Percentiles rank a stretch among this genome's conserved stretches.
Evolutionary conservation across 129 eudicot species (phyloP).

Genomic region (Tagetes erecta): DNA sequence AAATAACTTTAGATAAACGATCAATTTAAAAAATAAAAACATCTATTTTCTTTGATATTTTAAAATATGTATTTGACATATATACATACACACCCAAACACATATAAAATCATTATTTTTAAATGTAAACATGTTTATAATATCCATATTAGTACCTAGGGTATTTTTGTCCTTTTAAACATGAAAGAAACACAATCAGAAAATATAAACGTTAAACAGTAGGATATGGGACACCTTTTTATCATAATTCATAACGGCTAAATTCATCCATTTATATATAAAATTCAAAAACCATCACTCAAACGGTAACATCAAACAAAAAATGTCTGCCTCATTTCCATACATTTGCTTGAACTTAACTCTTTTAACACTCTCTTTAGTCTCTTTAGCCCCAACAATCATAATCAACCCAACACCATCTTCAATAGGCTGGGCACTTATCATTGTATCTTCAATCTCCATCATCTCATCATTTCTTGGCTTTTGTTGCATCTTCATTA

Average conservation of each 20-base stretch:
- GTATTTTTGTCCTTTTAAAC: no score
- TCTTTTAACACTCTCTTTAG: conserved; percentile 53
- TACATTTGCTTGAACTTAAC: conserved; percentile 48
- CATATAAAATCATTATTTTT: no score
- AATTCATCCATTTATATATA: background rate
- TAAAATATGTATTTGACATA: no score
- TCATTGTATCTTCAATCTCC: conserved; percentile 53
- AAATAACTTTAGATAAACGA: no score
- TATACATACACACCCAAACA: no score
- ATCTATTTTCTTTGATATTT: no score
- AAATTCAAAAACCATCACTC: conserved; percentile 32
- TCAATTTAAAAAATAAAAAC: no score
- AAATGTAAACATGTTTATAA: no score
- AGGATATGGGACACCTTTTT: background rate
- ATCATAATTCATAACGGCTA: conserved; percentile 12
- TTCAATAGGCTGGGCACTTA: conserved; percentile 56
- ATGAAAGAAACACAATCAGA: conserved; percentile 1
- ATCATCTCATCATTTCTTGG: conserved; percentile 59
- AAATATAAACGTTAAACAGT: conserved; percentile 6
- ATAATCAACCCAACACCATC: conserved; percentile 64
- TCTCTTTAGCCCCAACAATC: conserved; percentile 56
- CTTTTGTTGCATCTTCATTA: conserved; percentile 54
- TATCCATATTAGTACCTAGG: no score
- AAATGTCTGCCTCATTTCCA: conserved; percentile 55
- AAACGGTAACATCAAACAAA: conserved; percentile 19